Conservation (phyloP, 108 stramenopile species). For the Pseudonitzschia multiseries region DNA sequence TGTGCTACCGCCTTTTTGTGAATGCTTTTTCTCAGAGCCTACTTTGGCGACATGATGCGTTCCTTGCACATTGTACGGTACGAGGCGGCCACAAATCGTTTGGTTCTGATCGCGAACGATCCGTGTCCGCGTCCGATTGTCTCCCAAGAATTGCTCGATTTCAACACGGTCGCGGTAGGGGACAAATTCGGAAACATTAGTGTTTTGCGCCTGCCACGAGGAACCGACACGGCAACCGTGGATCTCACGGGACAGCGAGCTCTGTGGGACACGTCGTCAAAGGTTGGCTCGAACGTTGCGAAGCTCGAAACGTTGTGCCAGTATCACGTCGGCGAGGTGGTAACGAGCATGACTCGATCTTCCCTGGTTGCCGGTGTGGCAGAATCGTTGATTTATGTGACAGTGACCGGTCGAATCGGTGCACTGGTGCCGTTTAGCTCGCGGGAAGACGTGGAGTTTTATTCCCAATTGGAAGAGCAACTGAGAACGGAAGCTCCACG, state of each 20-base stretch:
- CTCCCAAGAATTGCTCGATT: slow-evolving; percentile 89
- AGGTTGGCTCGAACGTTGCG: slow-evolving; percentile 32
- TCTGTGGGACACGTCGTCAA: neutral
- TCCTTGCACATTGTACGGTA: slow-evolving; percentile 92
- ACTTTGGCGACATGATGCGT: slow-evolving; percentile 88
- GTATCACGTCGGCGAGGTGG: slow-evolving; percentile 92
- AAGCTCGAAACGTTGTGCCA: slow-evolving; percentile 85
- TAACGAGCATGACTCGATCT: slow-evolving; percentile 90
- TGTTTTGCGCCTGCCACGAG: slow-evolving; percentile 84
- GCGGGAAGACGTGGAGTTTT: slow-evolving; percentile 95
- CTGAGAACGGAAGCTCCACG: slow-evolving; percentile 78
- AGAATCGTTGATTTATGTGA: slow-evolving; percentile 91
- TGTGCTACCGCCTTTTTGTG: no score
- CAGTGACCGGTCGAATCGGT: slow-evolving; percentile 91
- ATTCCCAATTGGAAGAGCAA: slow-evolving; percentile 88
- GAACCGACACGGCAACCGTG: slow-evolving; percentile 69
- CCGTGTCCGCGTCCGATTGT: slow-evolving; percentile 83
- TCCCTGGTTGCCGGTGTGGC: slow-evolving; percentile 88
- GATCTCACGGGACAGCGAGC: slow-evolving; percentile 64
- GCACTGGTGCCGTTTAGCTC: slow-evolving; percentile 91
- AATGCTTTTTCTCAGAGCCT: slow-evolving; percentile 42
- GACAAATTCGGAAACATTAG: slow-evolving; percentile 98
- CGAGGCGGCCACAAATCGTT: slow-evolving; percentile 73
- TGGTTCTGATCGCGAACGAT: slow-evolving; percentile 92
- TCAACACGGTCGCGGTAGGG: slow-evolving; percentile 94